Evolutionary conservation across 2,329 filamentous ascomycete genomes (phyloP), one percentile per base, ranked within the genome.

Genomic region (Alternaria ventricosa): DNA sequence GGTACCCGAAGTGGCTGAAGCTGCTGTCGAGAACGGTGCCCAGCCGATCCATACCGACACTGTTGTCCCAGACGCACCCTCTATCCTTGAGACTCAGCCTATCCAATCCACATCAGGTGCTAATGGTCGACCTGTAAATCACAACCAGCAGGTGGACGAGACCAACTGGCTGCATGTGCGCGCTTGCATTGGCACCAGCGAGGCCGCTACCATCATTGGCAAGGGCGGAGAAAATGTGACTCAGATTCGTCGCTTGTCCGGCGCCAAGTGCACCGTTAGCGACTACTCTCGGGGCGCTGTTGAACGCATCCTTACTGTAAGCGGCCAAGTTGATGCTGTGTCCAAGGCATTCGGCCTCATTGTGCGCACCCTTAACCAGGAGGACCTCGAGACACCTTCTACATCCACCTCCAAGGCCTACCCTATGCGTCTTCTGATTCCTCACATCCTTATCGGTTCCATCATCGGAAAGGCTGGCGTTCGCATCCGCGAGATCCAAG

Each of bases 321-420:
- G 95, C 81, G 96, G 96, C 67, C 91, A 93, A 70, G 95, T 98
- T 71, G 96, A 99, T 83, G 95, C 95, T 72, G 94, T 94, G 70
- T 96, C 96, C 72, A 99, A 99, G 93, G 96, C 96, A 18, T 99
- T 99, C 80, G 96, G 96, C 78, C 86, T 99, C 71, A 99, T 99
- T 78, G 97, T 99, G 75, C 93, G 96, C 75, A 99, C 96, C 4
- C 86, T 99, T 67, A 99, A 99, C 87, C 97, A 98, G 77, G 96
- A 99, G 83, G 92, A 94, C 33, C 87, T 99, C 57, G 90, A 93
- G 73, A 88, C 93, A 75, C 86, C 96, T 43, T 99, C 96, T 12
- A 97, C 91, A 63, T 90, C 94, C 57, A 93, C 96, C 70, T 98
- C 95, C 66, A 98, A 97, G 87, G 97, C 95, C 2, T 99, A 99